A percentile compares a stretch with the other conserved stretches of the same genome.
These are phyloP conservation scores for Trichosporon asahii DNA, from an alignment of 1,284 basidiomycete genomes.

Conservation along the genomic window DNA sequence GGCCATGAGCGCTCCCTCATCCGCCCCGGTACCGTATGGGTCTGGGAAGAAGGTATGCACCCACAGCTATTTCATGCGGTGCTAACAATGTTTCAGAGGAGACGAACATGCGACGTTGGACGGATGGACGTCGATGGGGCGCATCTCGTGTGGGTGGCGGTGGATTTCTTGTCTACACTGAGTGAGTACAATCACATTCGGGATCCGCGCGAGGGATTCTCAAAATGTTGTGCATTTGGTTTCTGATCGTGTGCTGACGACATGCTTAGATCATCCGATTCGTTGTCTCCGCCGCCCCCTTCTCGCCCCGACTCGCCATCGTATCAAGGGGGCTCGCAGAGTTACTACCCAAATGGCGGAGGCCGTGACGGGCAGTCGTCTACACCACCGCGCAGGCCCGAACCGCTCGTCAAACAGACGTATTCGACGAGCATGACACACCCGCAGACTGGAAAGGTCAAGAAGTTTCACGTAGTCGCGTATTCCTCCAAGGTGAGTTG, in stretches of 20 bases:
- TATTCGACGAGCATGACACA: slow-evolving; percentile 49
- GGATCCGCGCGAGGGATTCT: not conserved
- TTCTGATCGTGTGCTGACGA: not conserved
- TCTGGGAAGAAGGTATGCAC: slow-evolving; percentile 89
- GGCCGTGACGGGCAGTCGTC: slow-evolving; percentile 18
- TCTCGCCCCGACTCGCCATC: slow-evolving; percentile 25
- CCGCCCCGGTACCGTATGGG: slow-evolving; percentile 86
- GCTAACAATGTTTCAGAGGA: slow-evolving; percentile 34
- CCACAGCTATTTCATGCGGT: not conserved
- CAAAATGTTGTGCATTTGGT: not conserved
- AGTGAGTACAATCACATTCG: slow-evolving; percentile 32
- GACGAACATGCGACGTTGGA: slow-evolving; percentile 55
- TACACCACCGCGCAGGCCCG: slow-evolving; percentile 29
- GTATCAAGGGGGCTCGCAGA: slow-evolving; percentile 16
- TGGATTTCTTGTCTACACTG: slow-evolving; percentile 54
- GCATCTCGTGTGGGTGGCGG: slow-evolving; percentile 55
- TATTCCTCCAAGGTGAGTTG: slow-evolving; percentile 45
- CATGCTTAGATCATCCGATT: slow-evolving; percentile 37
- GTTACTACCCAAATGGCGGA: slow-evolving; percentile 24
- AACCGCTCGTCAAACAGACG: slow-evolving; percentile 49
- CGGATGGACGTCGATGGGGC: slow-evolving; percentile 55
- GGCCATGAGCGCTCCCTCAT: slow-evolving; percentile 89
- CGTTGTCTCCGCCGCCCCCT: slow-evolving; percentile 41
- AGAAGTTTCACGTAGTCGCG: slow-evolving; percentile 50
- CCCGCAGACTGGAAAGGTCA: slow-evolving; percentile 41